phyloP scores from a whole-genome alignment of 208 protist species.

The Trypanosoma avium region DNA sequence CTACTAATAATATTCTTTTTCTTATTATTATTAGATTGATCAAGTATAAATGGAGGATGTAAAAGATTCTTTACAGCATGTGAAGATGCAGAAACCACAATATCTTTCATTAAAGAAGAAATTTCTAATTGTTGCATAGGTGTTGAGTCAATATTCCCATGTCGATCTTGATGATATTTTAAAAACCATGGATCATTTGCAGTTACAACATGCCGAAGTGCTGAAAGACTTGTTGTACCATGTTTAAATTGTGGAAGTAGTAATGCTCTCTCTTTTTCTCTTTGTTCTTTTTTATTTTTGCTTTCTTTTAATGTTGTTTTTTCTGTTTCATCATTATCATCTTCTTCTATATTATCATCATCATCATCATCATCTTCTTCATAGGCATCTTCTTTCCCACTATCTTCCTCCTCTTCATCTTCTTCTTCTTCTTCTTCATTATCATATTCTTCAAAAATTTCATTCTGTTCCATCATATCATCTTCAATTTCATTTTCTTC shows the following conservation, averaged over 20 bases:
- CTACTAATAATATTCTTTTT: no score
- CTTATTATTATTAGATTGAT: neutral
- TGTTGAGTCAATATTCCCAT: constrained; percentile 50
- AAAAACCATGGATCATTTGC: constrained; percentile 51
- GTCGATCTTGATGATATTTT: constrained; percentile 66
- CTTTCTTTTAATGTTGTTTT: no score
- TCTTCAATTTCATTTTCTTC: constrained; percentile 20
- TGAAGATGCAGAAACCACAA: constrained; percentile 51
- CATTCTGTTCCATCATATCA: neutral
- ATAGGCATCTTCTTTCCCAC: constrained; percentile 26
- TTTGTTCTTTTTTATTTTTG: constrained; percentile 24
- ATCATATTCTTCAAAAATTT: constrained; percentile 29
- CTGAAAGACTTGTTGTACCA: constrained; percentile 35
- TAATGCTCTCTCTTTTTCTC: constrained; percentile 21
- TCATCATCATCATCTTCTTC: constrained; percentile 35
- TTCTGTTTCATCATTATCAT: constrained; percentile 31
- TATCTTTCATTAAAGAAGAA: constrained; percentile 28
- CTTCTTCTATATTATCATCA: constrained; percentile 29
- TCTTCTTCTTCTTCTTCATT: constrained; percentile 5
- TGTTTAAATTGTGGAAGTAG: constrained; percentile 26
- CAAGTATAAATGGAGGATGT: constrained; percentile 57
- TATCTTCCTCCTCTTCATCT: constrained; percentile 21
- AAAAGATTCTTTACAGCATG: constrained; percentile 43
- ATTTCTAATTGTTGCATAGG: constrained; percentile 37
- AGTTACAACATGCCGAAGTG: constrained; percentile 33